Percentiles rank a stretch among this genome's conserved stretches.
phyloP scores from a whole-genome alignment of 306 rosid species.

The Vigna trinervia region DNA sequence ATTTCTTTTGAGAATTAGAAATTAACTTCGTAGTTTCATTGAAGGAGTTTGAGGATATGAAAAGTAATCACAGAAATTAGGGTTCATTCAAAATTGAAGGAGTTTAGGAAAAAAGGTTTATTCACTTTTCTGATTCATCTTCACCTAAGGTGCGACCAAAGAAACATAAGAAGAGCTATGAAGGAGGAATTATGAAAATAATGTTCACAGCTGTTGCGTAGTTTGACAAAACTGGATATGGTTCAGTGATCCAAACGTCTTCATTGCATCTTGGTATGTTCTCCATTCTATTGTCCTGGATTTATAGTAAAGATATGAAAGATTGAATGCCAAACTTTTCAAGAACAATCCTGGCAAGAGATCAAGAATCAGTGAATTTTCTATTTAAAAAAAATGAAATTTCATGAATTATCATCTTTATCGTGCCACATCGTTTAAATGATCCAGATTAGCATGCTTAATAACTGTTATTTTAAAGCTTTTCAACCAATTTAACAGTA shows the following conservation, averaged over 20 bases:
- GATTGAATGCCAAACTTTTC: slow-evolving; percentile 68
- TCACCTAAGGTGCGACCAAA: slow-evolving; percentile 55
- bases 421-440: no score
- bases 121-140: slow-evolving; percentile 63
- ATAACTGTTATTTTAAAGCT: no score
- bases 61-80: no score
- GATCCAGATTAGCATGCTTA: no score
- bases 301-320: slow-evolving; percentile 64
- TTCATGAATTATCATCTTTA: no score
- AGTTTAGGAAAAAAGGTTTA: no score
- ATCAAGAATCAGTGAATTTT: slow-evolving; percentile 64
- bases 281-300: slow-evolving; percentile 86
- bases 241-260: slow-evolving; percentile 79
- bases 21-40: no score
- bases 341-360: slow-evolving; percentile 72
- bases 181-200: slow-evolving; percentile 92
- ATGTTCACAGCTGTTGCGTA: slow-evolving; percentile 71
- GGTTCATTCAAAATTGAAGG: no score
- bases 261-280: slow-evolving; percentile 83
- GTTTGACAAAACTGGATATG: slow-evolving; percentile 61
- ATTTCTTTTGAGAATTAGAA: no score
- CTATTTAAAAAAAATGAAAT: no score
- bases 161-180: slow-evolving; percentile 71
- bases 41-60: no score
- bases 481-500: no score